phyloP scores from a whole-genome alignment of 163 green algal species.

The Volvox carteri region DNA sequence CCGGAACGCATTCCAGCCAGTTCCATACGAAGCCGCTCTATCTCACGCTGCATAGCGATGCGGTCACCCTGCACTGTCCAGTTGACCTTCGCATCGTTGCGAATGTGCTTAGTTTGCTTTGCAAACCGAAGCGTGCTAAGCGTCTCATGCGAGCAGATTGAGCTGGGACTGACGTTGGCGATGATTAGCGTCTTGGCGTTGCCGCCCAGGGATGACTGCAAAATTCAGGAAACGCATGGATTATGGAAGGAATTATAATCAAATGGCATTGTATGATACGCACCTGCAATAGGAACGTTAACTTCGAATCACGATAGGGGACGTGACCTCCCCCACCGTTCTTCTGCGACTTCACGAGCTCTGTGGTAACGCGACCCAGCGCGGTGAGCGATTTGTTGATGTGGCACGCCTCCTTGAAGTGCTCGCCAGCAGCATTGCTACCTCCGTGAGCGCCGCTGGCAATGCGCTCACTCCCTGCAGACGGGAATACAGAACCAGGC shows the following conservation, averaged over 20 bases:
- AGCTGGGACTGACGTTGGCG: constrained; percentile 87
- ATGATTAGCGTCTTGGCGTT: constrained; percentile 96
- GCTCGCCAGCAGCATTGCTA: constrained; percentile 75
- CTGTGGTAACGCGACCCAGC: constrained; percentile 82
- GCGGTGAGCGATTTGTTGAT: constrained; percentile 94
- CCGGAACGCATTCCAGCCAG: constrained; percentile 72
- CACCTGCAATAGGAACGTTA: constrained; percentile 88
- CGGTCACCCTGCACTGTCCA: constrained; percentile 68
- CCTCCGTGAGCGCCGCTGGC: constrained; percentile 73
- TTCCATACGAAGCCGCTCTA: constrained; percentile 74
- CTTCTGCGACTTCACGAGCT: constrained; percentile 75
- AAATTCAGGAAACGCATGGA: background rate
- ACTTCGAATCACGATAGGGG: constrained; percentile 85
- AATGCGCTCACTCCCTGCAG: constrained; percentile 86
- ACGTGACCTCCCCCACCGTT: constrained; percentile 65
- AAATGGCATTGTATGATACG: background rate
- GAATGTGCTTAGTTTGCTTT: constrained; percentile 82
- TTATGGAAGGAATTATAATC: background rate
- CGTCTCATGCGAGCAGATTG: constrained; percentile 79
- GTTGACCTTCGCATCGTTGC: constrained; percentile 85
- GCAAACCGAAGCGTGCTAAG: constrained; percentile 88
- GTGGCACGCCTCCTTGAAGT: constrained; percentile 87
- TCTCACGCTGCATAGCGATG: constrained; percentile 69
- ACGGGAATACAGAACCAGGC: too few relatives aligned
- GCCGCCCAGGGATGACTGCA: constrained; percentile 90